A percentile compares a stretch with the other conserved stretches of the same genome.
These are phyloP conservation scores for Bacidia gigantensis DNA, from an alignment of 495 filamentous ascomycete genomes.

Conservation along the genomic window DNA sequence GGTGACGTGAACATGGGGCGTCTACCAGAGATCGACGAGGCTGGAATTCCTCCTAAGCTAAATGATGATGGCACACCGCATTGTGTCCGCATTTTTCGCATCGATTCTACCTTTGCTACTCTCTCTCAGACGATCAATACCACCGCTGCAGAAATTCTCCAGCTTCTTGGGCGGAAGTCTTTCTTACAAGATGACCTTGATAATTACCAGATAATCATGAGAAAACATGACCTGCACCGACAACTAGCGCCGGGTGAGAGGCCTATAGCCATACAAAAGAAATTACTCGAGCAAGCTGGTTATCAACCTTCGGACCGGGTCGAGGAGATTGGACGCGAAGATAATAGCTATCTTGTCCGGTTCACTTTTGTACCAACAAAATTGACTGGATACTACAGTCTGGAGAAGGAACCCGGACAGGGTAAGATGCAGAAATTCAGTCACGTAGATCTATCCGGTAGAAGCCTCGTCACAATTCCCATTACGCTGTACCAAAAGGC, in stretches of 20 bases:
- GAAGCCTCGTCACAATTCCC: conserved; percentile 87
- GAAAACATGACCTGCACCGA: conserved; percentile 78
- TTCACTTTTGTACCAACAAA: conserved; percentile 87
- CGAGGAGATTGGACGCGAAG: conserved; percentile 92
- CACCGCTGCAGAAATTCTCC: conserved; percentile 70
- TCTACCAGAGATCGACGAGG: conserved; percentile 46
- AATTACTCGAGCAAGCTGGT: conserved; percentile 79
- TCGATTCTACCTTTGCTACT: conserved; percentile 86
- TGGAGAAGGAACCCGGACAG: conserved; percentile 66
- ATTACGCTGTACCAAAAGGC: conserved; percentile 86
- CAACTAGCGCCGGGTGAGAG: conserved; percentile 66
- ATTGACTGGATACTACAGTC: conserved; percentile 63
- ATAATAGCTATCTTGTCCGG: conserved; percentile 91
- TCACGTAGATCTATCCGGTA: conserved; percentile 83
- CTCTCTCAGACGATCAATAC: conserved; percentile 68
- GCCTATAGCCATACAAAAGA: conserved; percentile 85
- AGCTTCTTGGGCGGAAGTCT: conserved; percentile 77
- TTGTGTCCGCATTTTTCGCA: conserved; percentile 90
- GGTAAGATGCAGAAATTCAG: conserved; percentile 74
- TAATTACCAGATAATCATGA: conserved; percentile 90
- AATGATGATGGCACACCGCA: conserved; percentile 58
- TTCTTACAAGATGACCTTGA: conserved; percentile 77
- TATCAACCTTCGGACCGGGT: conserved; percentile 78
- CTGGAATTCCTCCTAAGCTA: conserved; percentile 38
- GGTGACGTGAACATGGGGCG: conserved; percentile 48